Base-by-base conservation (phyloP, 2,329 filamentous ascomycete genomes). In the Neophaeococcomyces mojaviensis region DNA sequence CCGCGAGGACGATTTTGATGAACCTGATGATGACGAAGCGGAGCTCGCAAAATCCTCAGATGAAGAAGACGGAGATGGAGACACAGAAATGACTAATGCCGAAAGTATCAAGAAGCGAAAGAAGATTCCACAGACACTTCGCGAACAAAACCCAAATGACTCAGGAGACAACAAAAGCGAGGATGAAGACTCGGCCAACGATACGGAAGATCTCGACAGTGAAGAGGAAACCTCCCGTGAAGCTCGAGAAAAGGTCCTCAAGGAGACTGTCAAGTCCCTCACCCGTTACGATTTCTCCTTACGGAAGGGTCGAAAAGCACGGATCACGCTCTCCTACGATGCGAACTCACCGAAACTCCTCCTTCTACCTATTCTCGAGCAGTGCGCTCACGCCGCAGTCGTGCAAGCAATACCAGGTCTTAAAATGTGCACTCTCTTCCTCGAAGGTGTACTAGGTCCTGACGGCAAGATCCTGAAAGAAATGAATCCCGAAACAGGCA, bases 291-390 rank as follows among this genome's bases (percentile, higher is more conserved):
- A 77, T 54, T 94, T 89, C 62, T 85, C 95, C 64, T 81, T 88
- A 57, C 72, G 72, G 47, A 70, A 70, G 15, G 89, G 88, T 53
- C 76, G 76, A 33, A 85, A 81, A 72, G 94, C 87, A 66, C 78
- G 83, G 54, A 79, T 97, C 59, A 85, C 84, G 13, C 78, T 97
- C 49, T 87, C 82, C 65, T 96, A 94, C 62, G 80, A 86, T 52
- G 78, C 83, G 34, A 72, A 78, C 35, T 84, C 84, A 12, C 86
- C 90, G 53, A 98, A 98, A 70, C 76, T 98, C 39, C 78, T 98
- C 49, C 92, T 98, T 78, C 81, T 97, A 48, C 86, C 86, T 58
- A 74, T 97, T 48, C 86, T 97, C 45, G 88, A 97, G 65, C 77
- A 81, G 13, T 86, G 86, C 10, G 80, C 87, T 44, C 79, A 79